A percentile compares a stretch with the other conserved stretches of the same genome.
phyloP scores from a whole-genome alignment of 257 asterid genomes.

The Cordia subcordata region DNA sequence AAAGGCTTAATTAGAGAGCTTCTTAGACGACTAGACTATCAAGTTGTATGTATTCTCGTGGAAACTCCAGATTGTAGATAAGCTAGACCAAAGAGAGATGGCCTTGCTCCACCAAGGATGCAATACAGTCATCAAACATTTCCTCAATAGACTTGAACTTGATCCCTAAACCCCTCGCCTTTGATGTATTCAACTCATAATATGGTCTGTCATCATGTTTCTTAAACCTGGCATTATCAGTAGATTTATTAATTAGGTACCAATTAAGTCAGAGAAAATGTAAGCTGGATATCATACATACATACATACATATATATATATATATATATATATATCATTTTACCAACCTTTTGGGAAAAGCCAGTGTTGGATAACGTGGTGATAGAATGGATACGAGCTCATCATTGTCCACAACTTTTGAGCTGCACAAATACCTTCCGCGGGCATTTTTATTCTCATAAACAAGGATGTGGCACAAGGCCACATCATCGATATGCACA shows the following conservation, averaged over 20 bases:
- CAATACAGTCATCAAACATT: conserved; percentile 80
- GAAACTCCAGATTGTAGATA: too few relatives aligned
- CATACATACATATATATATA: not conserved
- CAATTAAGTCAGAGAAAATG: not conserved
- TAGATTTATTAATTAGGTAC: not conserved
- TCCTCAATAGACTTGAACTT: conserved; percentile 59
- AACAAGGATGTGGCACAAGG: conserved; percentile 59
- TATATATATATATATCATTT: too few relatives aligned
- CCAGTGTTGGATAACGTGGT: conserved; percentile 48
- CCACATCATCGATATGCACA: conserved; percentile 91
- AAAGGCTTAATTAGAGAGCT: too few relatives aligned
- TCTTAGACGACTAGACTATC: too few relatives aligned
- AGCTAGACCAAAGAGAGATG: conserved; percentile 27
- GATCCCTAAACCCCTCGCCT: conserved; percentile 52
- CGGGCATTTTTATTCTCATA: conserved; percentile 51
- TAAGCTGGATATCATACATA: too few relatives aligned
- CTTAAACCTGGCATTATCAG: conserved; percentile 51
- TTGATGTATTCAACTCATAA: conserved; percentile 56
- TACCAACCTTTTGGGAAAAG: conserved; percentile 60
- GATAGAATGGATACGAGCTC: conserved; percentile 51
- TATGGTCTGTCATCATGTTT: conserved; percentile 48
- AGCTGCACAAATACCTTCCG: conserved; percentile 76
- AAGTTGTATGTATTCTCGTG: too few relatives aligned
- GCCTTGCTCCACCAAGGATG: conserved; percentile 49
- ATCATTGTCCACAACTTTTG: conserved; percentile 53